Conservation (phyloP, 768 basidiomycete species). For the Russula sp. region DNA sequence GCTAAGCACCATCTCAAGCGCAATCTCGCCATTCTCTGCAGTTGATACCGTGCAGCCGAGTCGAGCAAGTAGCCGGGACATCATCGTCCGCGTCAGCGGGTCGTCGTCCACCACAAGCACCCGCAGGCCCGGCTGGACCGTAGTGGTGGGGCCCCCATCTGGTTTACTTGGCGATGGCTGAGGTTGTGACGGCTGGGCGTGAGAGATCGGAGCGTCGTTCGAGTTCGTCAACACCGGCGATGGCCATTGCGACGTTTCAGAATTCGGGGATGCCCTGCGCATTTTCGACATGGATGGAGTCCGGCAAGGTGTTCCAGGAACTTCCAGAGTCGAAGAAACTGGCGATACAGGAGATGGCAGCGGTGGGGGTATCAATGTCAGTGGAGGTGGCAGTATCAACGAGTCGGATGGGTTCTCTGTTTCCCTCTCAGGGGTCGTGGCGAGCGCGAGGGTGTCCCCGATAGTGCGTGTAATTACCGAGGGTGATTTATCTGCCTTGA, state of each 20-base stretch:
- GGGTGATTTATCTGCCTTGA: slow-evolving; percentile 41
- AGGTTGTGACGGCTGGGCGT: not conserved
- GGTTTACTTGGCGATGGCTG: slow-evolving; percentile 13
- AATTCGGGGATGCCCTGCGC: not conserved
- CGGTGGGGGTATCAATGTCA: not conserved
- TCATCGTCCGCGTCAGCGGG: slow-evolving; percentile 70
- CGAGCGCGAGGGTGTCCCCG: slow-evolving; percentile 33
- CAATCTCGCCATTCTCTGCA: slow-evolving; percentile 81
- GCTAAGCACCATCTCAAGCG: slow-evolving; percentile 68
- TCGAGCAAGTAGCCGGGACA: slow-evolving; percentile 74
- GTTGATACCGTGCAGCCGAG: slow-evolving; percentile 75
- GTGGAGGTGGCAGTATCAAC: not conserved
- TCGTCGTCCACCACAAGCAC: slow-evolving; percentile 88
- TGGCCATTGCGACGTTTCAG: not conserved
- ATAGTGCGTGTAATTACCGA: slow-evolving; percentile 45
- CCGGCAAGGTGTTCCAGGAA: not conserved
- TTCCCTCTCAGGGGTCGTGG: slow-evolving; percentile 16
- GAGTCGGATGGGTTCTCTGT: slow-evolving; percentile 15
- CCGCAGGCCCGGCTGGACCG: slow-evolving; percentile 51
- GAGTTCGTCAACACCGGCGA: not conserved
- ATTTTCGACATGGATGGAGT: slow-evolving; percentile 7
- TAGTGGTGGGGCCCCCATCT: slow-evolving; percentile 11
- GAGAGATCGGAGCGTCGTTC: not conserved
- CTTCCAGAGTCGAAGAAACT: not conserved
- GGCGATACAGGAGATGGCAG: not conserved